Base-by-base conservation (phyloP, 345 rosid species). In the Camelina neglecta region DNA sequence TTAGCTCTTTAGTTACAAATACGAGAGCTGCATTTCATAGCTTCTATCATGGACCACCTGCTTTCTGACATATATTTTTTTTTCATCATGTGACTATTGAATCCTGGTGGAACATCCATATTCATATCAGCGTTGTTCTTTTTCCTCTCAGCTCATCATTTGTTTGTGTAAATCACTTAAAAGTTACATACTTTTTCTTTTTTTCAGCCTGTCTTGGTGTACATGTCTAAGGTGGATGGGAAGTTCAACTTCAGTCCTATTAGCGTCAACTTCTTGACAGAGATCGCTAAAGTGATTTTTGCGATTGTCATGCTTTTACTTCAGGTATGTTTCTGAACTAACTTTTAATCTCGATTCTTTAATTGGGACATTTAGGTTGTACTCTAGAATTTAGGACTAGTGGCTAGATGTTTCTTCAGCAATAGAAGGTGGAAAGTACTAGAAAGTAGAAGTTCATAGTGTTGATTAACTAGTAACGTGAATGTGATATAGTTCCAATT, bases 171-270 rank as follows among this genome's bases (percentile, higher is more conserved):
- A 39, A 58, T 65, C 61, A 38, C 57, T 69, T 8, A n/a, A 31
- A 50, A 61, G 53, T 76, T 69, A 23, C 60, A 2, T 31, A 18
- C 23, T 60, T 72, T 45, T 44, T 12, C 1, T 12, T 62, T 81
- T 75, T 47, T 76, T 54, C 88, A 95, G 97, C 99, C 99, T 47
- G 86, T 95, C 35, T 70, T 76, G 73, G 97, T 91, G 65, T 89
- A 85, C 64, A 88, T 85, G 91, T 86, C 88, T 50, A 91, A 91
- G 84, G 91, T 87, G 65, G 91, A 89, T 81, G 95, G 97, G 69
- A 80, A 72, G 55, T 91, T 91, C 82, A 81, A 82, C 67, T 91
- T 87, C 80, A 91, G 91, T 75, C 97, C 95, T 11, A 65, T 89
- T 45, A 86, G 90, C 21, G 97, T 88, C 69, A 91, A 89, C 80